Conservation (phyloP, 1,284 basidiomycete genomes). For the Apiotrichum veenhuisii region DNA sequence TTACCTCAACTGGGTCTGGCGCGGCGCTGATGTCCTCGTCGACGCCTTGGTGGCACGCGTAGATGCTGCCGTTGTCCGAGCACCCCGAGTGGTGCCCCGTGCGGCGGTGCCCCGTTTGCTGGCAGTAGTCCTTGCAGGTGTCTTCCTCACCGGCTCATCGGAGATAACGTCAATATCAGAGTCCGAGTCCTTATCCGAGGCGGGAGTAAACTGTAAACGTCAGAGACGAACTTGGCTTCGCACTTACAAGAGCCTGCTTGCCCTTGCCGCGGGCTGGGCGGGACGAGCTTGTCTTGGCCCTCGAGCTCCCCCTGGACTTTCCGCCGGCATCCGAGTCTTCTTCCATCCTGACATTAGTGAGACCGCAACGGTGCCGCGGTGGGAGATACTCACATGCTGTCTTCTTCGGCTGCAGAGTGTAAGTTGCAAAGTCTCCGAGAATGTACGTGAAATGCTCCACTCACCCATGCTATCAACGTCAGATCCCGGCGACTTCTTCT, state of each 20-base stretch:
- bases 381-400: slow-evolving; percentile 18
- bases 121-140: background rate
- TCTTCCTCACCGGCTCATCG: background rate
- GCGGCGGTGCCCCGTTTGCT: background rate
- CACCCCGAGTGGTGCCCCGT: background rate
- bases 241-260: slow-evolving; percentile 55
- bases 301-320: slow-evolving; percentile 45
- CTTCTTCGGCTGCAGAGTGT: slow-evolving; percentile 22
- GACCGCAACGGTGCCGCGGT: slow-evolving; percentile 3
- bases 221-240: background rate
- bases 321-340: slow-evolving; percentile 44
- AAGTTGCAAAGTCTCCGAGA: background rate
- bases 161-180: background rate
- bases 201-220: background rate
- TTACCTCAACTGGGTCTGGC: slow-evolving; percentile 11
- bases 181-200: slow-evolving; percentile 1
- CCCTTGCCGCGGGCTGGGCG: slow-evolving; percentile 44
- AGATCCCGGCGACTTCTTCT: slow-evolving; percentile 57
- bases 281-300: background rate
- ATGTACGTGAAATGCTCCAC: slow-evolving; percentile 18
- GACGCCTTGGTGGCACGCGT: background rate
- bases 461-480: slow-evolving; percentile 73
- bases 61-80: background rate
- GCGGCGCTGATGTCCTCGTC: background rate
- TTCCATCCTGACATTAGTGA: slow-evolving; percentile 36